phyloP scores from a whole-genome alignment of 768 basidiomycete species.

The Chalciporus sphaerocephalus region DNA sequence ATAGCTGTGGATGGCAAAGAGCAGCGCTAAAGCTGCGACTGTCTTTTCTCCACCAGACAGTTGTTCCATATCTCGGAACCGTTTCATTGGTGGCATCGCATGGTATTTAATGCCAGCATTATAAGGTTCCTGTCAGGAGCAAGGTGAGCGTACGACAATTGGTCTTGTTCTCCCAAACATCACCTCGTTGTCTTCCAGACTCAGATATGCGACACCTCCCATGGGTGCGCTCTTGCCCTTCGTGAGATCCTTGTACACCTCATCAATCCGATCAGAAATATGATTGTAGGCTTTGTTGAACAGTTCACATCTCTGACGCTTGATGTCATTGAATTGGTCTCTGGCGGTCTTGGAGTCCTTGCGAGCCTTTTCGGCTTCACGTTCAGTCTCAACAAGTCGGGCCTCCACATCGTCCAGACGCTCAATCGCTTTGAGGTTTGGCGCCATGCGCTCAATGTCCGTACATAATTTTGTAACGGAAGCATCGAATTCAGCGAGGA shows the following conservation, averaged over 20 bases:
- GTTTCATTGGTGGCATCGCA: conserved; percentile 99
- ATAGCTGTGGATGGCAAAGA: conserved; percentile 97
- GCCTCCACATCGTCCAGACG: conserved; percentile 80
- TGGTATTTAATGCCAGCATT: conserved; percentile 93
- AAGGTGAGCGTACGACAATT: conserved; percentile 2
- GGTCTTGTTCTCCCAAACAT: conserved; percentile 28
- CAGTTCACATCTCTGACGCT: conserved; percentile 71
- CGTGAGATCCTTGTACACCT: conserved; percentile 96
- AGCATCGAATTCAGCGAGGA: conserved; percentile 69
- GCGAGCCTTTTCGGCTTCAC: conserved; percentile 87
- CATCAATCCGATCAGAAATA: conserved; percentile 90
- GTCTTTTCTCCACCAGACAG: conserved; percentile 98
- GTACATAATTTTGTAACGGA: conserved; percentile 61
- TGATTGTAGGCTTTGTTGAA: conserved; percentile 97
- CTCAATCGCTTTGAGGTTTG: conserved; percentile 96
- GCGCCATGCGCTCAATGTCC: conserved; percentile 91
- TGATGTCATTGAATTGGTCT: conserved; percentile 87
- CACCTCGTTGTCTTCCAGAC: conserved; percentile 93
- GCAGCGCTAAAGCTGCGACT: conserved; percentile 91
- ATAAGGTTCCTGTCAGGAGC: conserved; percentile 64
- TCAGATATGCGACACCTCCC: conserved; percentile 96
- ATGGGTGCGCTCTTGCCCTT: conserved; percentile 91
- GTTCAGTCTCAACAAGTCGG: conserved; percentile 84
- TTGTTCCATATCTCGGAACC: conserved; percentile 99
- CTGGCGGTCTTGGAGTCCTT: conserved; percentile 87